These are phyloP conservation scores for Fusarium coffeatum DNA, from an alignment of 2,329 filamentous ascomycete species.

Conservation along the genomic window DNA sequence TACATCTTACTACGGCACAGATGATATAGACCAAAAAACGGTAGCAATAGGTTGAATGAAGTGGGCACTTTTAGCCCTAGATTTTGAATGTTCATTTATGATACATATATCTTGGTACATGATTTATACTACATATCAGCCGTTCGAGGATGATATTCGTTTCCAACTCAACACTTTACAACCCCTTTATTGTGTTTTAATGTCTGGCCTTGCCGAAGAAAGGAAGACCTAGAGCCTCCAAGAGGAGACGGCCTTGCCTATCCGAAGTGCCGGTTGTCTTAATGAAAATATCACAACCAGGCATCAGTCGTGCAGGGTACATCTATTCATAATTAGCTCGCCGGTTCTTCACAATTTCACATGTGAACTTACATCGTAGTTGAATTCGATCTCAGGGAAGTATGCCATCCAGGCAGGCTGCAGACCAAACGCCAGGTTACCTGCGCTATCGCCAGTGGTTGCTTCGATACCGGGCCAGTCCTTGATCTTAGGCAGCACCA, in stretches of 20 bases:
- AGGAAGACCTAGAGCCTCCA: constrained; percentile 64
- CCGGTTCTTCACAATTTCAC: neutral
- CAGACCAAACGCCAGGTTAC: constrained; percentile 88
- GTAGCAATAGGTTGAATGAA: constrained; percentile 26
- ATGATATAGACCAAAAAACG: constrained; percentile 11
- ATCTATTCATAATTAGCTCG: constrained; percentile 55
- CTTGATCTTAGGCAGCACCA: constrained; percentile 95
- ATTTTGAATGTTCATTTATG: constrained; percentile 45
- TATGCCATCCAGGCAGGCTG: constrained; percentile 78
- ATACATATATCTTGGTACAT: constrained; percentile 53
- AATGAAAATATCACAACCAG: constrained; percentile 84
- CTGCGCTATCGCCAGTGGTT: constrained; percentile 82
- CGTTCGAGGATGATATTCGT: constrained; percentile 32
- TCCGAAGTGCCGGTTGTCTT: constrained; percentile 88
- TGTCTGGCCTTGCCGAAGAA: constrained; percentile 79
- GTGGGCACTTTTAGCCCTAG: constrained; percentile 30
- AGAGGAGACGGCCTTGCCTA: constrained; percentile 82
- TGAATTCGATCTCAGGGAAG: constrained; percentile 95
- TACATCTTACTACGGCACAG: constrained; percentile 8
- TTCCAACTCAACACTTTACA: constrained; percentile 18
- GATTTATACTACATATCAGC: constrained; percentile 47
- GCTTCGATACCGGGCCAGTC: constrained; percentile 82
- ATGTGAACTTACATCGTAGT: constrained; percentile 81
- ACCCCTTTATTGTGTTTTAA: constrained; percentile 40
- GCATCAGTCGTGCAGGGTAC: constrained; percentile 78